phyloP scores from a whole-genome alignment of 768 basidiomycete genomes.

The Suillus ampliporus region DNA sequence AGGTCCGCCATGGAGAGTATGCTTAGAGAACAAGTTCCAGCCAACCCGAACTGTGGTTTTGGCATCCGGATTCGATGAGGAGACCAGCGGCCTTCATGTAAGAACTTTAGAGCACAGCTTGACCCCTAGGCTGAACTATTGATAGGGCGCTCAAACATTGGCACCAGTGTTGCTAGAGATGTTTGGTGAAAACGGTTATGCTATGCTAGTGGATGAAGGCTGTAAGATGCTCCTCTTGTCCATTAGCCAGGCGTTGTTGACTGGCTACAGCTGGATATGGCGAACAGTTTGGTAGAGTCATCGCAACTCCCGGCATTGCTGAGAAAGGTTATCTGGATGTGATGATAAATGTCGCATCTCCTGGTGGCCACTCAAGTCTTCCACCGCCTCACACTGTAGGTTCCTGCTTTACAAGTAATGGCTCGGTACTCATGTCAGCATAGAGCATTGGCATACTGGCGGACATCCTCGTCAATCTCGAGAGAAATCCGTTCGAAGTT shows the following conservation, averaged over 20 bases:
- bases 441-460: slow-evolving; percentile 86
- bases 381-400: slow-evolving; percentile 81
- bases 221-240: slow-evolving; percentile 46
- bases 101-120: slow-evolving; percentile 1
- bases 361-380: slow-evolving; percentile 87
- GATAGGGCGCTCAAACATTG: slow-evolving; percentile 60
- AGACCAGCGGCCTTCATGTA: slow-evolving; percentile 59
- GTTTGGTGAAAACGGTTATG: slow-evolving; percentile 76
- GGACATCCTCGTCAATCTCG: slow-evolving; percentile 67
- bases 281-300: slow-evolving; percentile 54
- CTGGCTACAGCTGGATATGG: slow-evolving; percentile 50
- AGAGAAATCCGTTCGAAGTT: slow-evolving; percentile 62
- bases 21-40: slow-evolving; percentile 61
- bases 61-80: slow-evolving; percentile 81
- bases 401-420: background rate
- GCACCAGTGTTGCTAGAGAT: slow-evolving; percentile 52
- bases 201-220: slow-evolving; percentile 89
- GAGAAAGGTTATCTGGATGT: slow-evolving; percentile 79
- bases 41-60: slow-evolving; percentile 69
- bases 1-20: slow-evolving; percentile 68
- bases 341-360: slow-evolving; percentile 63
- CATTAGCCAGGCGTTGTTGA: background rate
- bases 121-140: background rate
- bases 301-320: slow-evolving; percentile 67
- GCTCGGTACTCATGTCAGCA: slow-evolving; percentile 10